Evolutionary conservation across 1,284 basidiomycete genomes (phyloP).

Genomic region (Pascua guehoae): DNA sequence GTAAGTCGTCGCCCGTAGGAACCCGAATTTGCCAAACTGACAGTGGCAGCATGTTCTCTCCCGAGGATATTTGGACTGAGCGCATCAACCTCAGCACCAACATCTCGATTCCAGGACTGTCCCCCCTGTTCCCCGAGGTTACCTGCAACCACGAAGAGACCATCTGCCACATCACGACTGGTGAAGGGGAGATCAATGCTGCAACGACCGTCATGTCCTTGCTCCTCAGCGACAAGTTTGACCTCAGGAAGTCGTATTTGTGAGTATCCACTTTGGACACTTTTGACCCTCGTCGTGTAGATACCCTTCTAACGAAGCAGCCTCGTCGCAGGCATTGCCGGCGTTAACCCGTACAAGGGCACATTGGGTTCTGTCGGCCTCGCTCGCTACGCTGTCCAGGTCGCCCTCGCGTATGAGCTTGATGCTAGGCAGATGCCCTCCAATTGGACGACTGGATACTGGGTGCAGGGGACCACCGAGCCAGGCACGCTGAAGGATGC

Average conservation of each 20-base stretch:
- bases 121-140: slow-evolving; percentile 52
- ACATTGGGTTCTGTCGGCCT: slow-evolving; percentile 54
- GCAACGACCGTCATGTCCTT: slow-evolving; percentile 45
- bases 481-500: slow-evolving; percentile 38
- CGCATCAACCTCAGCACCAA: slow-evolving; percentile 44
- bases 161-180: slow-evolving; percentile 50
- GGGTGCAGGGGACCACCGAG: slow-evolving; percentile 35
- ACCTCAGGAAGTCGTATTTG: slow-evolving; percentile 52
- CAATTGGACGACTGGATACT: slow-evolving; percentile 54
- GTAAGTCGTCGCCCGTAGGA: neutral
- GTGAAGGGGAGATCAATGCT: slow-evolving; percentile 55
- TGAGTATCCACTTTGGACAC: neutral
- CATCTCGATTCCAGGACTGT: slow-evolving; percentile 52
- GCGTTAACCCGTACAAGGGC: slow-evolving; percentile 51
- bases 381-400: slow-evolving; percentile 53
- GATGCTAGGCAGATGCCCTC: slow-evolving; percentile 53
- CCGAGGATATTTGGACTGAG: slow-evolving; percentile 44
- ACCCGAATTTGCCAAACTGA: neutral
- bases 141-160: slow-evolving; percentile 49
- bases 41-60: slow-evolving; percentile 36
- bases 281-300: neutral
- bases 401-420: slow-evolving; percentile 54
- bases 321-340: slow-evolving; percentile 53
- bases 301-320: slow-evolving; percentile 5
- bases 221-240: slow-evolving; percentile 46